Evolutionary conservation across 805 yeast species (phyloP).

Genomic region (Komagataella kurtzmanii): DNA sequence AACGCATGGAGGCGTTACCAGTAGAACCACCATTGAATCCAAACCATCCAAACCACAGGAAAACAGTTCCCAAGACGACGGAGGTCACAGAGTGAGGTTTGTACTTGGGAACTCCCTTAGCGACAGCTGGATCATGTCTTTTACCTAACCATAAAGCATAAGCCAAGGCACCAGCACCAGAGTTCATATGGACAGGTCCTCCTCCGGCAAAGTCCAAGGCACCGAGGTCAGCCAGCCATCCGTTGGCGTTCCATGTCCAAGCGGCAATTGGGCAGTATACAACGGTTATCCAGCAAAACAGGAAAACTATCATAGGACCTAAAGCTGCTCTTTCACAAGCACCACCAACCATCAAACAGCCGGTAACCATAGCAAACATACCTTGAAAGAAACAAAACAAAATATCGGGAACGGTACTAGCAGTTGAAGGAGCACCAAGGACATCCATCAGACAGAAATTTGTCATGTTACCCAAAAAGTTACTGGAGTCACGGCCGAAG

Average conservation of each 20-base stretch:
- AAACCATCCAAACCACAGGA: constrained; percentile 98
- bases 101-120: constrained; percentile 67
- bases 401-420: constrained; percentile 71
- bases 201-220: constrained; percentile 97
- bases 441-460: constrained; percentile 74
- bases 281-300: constrained; percentile 87
- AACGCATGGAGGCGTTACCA: constrained; percentile 84
- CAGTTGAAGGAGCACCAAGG: constrained; percentile 67
- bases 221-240: constrained; percentile 80
- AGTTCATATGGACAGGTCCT: constrained; percentile 92
- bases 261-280: constrained; percentile 94
- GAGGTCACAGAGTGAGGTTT: constrained; percentile 89
- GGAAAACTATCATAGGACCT: constrained; percentile 91
- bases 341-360: constrained; percentile 92
- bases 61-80: constrained; percentile 84
- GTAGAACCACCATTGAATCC: constrained; percentile 99
- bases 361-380: constrained; percentile 92
- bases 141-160: constrained; percentile 87
- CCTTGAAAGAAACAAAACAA: constrained; percentile 88
- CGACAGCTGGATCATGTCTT: constrained; percentile 71
- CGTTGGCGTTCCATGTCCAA: constrained; percentile 95
- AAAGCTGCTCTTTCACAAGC: constrained; percentile 95
- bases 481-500: constrained; percentile 32
- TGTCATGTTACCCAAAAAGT: constrained; percentile 68
- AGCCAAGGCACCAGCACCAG: constrained; percentile 91